Evolutionary conservation across 495 filamentous ascomycete genomes (phyloP), one percentile per base, ranked within the genome.

Genomic region (Hypoxylon intermedium): DNA sequence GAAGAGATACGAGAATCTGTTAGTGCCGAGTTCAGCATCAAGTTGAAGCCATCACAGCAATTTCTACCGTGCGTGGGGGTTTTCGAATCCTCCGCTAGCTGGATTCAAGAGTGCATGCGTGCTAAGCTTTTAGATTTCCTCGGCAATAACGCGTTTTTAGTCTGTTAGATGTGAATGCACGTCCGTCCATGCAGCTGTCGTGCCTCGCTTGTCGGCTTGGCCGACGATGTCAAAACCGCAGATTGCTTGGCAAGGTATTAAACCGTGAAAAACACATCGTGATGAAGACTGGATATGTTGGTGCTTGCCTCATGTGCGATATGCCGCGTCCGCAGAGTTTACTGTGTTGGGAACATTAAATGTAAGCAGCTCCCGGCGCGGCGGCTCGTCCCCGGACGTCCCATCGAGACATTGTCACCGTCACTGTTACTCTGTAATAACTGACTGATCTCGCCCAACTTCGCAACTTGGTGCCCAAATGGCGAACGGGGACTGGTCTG

Each of bases 361-460:
- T 43, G 33, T 46, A 37, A 58, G 43, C n/a, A 45, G 26, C 45
- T 65, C 57, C 57, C 46, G 19, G 20, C 24, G 40, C 26, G 36
- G 28, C 41, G 62, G 57, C 40, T 60, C 62, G 52, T 61, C 42
- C 52, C 46, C 52, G 31, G 23, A 48, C 46, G 53, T 48, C 43
- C 26, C 24, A 42, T 46, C 41, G 34, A 2, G 38, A 13, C 33
- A 23, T 6, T 48, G 20, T 45, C 42, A 50, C 48, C 33, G 33
- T 36, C 33, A 13, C 36, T 53, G 33, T 50, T 36, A 50, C 48
- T 54, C 23, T 48, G 42, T 23, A 45, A 57, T 53, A 50, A 21
- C 46, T 61, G 19, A n/a, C n/a, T n/a, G n/a, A n/a, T n/a, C n/a
- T n/a, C n/a, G 52, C 56, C 62, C 56, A 52, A 65, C 60, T 65